A percentile compares a stretch with the other conserved stretches of the same genome.
These are phyloP conservation scores for Venturia nashicola DNA, from an alignment of 2,329 filamentous ascomycete species.

Conservation along the genomic window DNA sequence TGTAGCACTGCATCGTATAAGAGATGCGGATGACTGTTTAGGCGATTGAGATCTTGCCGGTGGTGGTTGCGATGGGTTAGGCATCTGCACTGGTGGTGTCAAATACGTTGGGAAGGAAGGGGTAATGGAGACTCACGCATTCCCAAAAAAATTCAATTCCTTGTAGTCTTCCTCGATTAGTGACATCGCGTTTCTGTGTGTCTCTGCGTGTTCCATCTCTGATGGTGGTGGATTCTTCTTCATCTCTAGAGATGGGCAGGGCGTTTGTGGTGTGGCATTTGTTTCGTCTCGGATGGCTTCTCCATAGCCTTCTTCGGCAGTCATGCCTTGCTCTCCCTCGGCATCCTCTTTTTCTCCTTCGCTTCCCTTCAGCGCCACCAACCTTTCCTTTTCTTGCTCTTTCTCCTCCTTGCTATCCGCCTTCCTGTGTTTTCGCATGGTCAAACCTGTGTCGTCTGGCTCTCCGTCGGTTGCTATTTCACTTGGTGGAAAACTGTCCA, in stretches of 20 bases:
- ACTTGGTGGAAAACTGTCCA: neutral
- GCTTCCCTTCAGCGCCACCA: neutral
- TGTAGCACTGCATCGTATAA: too few species aligned
- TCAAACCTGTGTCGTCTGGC: neutral
- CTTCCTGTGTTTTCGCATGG: neutral
- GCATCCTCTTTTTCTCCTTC: neutral
- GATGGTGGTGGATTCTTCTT: neutral
- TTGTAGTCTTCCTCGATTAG: neutral
- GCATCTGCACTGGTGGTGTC: neutral
- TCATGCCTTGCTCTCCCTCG: neutral
- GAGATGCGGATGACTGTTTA: too few species aligned
- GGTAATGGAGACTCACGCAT: neutral
- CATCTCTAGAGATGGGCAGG: neutral
- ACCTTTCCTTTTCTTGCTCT: neutral
- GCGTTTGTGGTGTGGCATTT: neutral
- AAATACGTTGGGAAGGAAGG: neutral
- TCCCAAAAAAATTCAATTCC: neutral
- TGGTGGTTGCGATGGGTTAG: neutral
- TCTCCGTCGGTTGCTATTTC: neutral
- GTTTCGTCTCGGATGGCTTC: neutral
- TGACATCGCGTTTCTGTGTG: neutral
- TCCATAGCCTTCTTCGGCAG: neutral
- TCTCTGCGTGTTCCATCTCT: neutral
- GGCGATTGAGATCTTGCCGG: neutral
- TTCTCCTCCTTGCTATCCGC: neutral